phyloP scores from a whole-genome alignment of 2,329 filamentous ascomycete species.

The Hypomyces rosellus region DNA sequence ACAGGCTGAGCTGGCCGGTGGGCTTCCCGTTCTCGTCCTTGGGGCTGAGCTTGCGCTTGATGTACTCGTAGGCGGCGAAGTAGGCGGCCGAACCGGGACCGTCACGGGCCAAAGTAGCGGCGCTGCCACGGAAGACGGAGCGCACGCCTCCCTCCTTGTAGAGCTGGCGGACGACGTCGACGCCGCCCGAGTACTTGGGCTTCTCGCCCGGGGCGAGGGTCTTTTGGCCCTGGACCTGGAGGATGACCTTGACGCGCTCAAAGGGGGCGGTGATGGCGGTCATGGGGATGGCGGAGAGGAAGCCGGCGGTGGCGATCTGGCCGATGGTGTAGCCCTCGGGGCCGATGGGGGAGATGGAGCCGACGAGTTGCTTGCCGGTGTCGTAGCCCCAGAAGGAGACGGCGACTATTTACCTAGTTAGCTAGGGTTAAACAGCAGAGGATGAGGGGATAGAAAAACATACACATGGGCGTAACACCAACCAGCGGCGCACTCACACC shows the following conservation, averaged over 20 bases:
- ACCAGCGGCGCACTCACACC: conserved; percentile 92
- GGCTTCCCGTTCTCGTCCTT: conserved; percentile 68
- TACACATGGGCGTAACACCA: conserved; percentile 98
- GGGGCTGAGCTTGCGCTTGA: conserved; percentile 83
- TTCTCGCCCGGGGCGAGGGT: conserved; percentile 84
- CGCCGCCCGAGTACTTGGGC: conserved; percentile 78
- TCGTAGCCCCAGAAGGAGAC: conserved; percentile 85
- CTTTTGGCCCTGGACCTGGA: conserved; percentile 95
- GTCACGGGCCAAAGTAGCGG: conserved; percentile 88
- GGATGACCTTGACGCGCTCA: conserved; percentile 96
- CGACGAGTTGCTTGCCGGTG: conserved; percentile 84
- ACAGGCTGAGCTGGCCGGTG: conserved; percentile 69
- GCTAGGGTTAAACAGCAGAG: too few relatives aligned
- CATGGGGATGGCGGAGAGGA: conserved; percentile 97
- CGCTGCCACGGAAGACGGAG: conserved; percentile 85
- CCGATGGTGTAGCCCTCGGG: conserved; percentile 72
- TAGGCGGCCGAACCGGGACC: conserved; percentile 91
- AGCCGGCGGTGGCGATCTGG: conserved; percentile 86
- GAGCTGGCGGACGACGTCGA: conserved; percentile 88
- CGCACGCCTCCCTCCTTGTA: conserved; percentile 86
- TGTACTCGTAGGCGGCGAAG: conserved; percentile 94
- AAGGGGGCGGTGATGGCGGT: conserved; percentile 98
- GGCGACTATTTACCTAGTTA: conserved; percentile 43
- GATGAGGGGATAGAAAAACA: conserved; percentile 33
- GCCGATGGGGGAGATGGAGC: conserved; percentile 55